Conservation (phyloP, 2,329 filamentous ascomycete species). For the Alternaria gaisen region DNA sequence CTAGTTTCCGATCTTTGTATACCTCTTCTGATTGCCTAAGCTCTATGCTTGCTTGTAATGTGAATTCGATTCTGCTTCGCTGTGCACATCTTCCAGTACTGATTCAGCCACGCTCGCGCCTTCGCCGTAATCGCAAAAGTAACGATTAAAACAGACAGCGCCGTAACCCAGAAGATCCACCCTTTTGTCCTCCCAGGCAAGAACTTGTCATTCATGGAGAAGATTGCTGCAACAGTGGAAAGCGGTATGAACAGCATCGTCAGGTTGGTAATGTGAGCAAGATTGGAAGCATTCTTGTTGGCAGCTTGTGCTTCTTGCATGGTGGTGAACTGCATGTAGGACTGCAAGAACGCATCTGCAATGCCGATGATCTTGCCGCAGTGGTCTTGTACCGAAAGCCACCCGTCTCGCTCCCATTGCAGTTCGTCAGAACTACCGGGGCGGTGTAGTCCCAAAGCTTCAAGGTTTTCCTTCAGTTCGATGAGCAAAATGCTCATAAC, state of each 20-base stretch:
- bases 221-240: constrained; percentile 13
- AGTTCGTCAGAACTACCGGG: neutral
- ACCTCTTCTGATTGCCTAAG: too few relatives aligned
- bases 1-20: rapidly evolving
- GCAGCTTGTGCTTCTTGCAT: constrained; percentile 20
- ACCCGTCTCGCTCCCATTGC: constrained; percentile 2
- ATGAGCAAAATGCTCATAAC: too few relatives aligned
- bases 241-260: constrained; percentile 22
- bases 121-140: neutral
- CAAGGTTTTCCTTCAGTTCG: too few relatives aligned
- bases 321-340: neutral
- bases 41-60: too few relatives aligned
- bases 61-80: too few relatives aligned
- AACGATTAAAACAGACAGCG: constrained; percentile 2
- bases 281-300: constrained; percentile 11
- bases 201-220: constrained; percentile 17
- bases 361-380: neutral
- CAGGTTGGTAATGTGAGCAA: constrained; percentile 12
- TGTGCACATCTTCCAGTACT: too few relatives aligned
- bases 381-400: neutral
- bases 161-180: constrained; percentile 17
- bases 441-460: neutral
- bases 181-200: constrained; percentile 9
- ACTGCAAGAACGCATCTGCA: constrained; percentile 4
- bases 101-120: too few relatives aligned